A percentile compares a stretch with the other conserved stretches of the same genome.
Evolutionary conservation across 1,284 basidiomycete species (phyloP).

Genomic region (Boletus semigastroideus): DNA sequence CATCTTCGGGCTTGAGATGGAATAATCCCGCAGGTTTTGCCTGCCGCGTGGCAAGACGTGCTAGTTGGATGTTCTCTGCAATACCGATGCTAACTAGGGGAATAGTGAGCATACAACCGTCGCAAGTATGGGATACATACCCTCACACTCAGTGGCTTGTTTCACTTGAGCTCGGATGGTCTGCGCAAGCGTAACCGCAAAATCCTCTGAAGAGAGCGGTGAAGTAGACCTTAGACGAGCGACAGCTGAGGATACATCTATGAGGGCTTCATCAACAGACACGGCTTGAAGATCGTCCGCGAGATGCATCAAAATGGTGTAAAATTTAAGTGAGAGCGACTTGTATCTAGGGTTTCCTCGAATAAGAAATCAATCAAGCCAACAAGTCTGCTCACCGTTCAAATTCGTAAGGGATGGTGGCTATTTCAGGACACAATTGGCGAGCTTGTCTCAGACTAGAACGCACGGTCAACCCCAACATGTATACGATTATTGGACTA

Average conservation of each 20-base stretch:
- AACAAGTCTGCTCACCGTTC: slow-evolving; percentile 49
- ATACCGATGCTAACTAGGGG: slow-evolving; percentile 85
- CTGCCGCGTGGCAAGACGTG: slow-evolving; percentile 85
- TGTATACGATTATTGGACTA: neutral
- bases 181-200: slow-evolving; percentile 78
- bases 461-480: neutral
- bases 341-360: slow-evolving; percentile 64
- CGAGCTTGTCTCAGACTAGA: slow-evolving; percentile 80
- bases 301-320: slow-evolving; percentile 86
- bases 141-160: slow-evolving; percentile 80
- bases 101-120: slow-evolving; percentile 4
- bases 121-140: slow-evolving; percentile 37
- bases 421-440: slow-evolving; percentile 69
- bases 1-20: slow-evolving; percentile 62
- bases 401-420: slow-evolving; percentile 92
- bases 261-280: slow-evolving; percentile 92
- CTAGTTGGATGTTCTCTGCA: slow-evolving; percentile 87
- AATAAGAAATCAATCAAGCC: slow-evolving; percentile 8
- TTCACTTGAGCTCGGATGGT: slow-evolving; percentile 76
- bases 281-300: slow-evolving; percentile 94
- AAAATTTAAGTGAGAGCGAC: slow-evolving; percentile 80
- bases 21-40: slow-evolving; percentile 90
- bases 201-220: slow-evolving; percentile 39
- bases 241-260: slow-evolving; percentile 81
- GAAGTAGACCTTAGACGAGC: slow-evolving; percentile 40